Percentiles rank a stretch among this genome's conserved stretches.
phyloP scores from a whole-genome alignment of 140 eudicot species.

The Anethum foeniculum region DNA sequence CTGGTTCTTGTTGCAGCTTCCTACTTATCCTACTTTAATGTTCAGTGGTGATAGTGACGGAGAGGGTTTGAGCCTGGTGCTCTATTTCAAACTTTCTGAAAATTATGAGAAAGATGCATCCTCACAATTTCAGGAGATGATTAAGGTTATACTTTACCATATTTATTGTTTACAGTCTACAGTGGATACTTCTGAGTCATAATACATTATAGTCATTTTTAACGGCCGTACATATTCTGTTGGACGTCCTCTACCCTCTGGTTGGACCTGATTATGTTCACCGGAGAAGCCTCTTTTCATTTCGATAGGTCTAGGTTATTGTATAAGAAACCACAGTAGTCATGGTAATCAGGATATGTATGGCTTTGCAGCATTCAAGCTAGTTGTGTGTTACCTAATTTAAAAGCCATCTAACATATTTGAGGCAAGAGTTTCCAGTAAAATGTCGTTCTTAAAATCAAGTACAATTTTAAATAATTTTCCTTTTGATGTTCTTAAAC shows the following conservation, averaged over 20 bases:
- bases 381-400: not conserved
- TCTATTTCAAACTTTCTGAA: constrained; percentile 71
- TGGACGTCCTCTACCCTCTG: not conserved
- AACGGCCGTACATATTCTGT: not conserved
- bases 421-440: not conserved
- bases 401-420: not conserved
- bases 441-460: not conserved
- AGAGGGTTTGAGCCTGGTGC: constrained; percentile 81
- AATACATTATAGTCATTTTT: not conserved
- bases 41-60: constrained; percentile 77
- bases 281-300: not conserved
- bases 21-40: constrained; percentile 69
- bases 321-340: not conserved
- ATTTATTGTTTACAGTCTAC: not conserved
- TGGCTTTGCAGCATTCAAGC: not conserved
- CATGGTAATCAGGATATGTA: not conserved
- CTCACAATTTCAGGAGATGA: constrained; percentile 53
- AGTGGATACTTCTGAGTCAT: not conserved
- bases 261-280: not conserved
- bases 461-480: too few species aligned
- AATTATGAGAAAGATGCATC: constrained; percentile 54
- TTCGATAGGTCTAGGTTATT: not conserved
- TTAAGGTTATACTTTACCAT: constrained; percentile 41
- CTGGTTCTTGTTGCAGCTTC: constrained; percentile 39
- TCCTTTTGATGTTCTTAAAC: too few species aligned